Conservation (phyloP, 2,329 filamentous ascomycete species). For the Talaromyces funiculosus region DNA sequence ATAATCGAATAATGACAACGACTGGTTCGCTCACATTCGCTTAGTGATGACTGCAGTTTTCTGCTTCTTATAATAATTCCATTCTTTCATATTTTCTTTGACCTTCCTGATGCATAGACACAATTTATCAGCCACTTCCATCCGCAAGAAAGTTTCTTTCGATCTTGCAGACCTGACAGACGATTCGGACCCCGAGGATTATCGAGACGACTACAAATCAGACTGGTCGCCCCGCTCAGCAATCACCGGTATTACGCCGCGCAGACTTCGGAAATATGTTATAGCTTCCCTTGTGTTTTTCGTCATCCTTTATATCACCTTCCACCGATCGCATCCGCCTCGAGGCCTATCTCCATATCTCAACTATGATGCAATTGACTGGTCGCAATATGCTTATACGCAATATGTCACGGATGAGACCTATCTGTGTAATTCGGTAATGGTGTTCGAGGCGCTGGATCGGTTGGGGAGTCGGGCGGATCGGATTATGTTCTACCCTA, state of each 20-base stretch:
- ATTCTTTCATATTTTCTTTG: background rate
- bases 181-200: slow-evolving; percentile 14
- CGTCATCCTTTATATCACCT: slow-evolving; percentile 9
- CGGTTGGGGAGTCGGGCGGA: slow-evolving; percentile 36
- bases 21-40: background rate
- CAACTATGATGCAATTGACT: slow-evolving; percentile 27
- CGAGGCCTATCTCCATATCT: slow-evolving; percentile 12
- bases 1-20: background rate
- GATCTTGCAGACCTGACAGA: slow-evolving; percentile 13
- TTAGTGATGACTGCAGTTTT: background rate
- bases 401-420: slow-evolving; percentile 39
- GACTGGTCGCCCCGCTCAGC: slow-evolving; percentile 10
- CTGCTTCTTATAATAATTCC: background rate
- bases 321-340: slow-evolving; percentile 11
- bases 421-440: slow-evolving; percentile 40
- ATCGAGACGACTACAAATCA: slow-evolving; percentile 12
- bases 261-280: slow-evolving; percentile 13
- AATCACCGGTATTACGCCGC: slow-evolving; percentile 3
- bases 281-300: slow-evolving; percentile 12
- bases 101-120: slow-evolving; percentile 13
- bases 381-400: slow-evolving; percentile 40
- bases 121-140: slow-evolving; percentile 9
- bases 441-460: slow-evolving; percentile 39
- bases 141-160: slow-evolving; percentile 15
- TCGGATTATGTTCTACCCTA: slow-evolving; percentile 38